Base-by-base conservation (phyloP, 768 basidiomycete genomes). In the Mycena alexandri region DNA sequence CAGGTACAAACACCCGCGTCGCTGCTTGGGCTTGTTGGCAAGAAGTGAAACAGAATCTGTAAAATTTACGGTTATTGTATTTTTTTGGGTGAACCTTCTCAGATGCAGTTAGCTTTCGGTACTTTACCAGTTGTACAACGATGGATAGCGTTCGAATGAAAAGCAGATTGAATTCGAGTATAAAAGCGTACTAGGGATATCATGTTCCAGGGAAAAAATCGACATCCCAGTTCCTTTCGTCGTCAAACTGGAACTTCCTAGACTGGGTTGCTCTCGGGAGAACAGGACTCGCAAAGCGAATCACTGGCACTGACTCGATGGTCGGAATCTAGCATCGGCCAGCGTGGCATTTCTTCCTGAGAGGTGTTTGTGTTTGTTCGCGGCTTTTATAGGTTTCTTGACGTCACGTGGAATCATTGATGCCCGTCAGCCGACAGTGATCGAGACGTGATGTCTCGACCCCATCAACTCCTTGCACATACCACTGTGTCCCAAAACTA, bases 1-100 rank as follows among this genome's bases (percentile, higher is more conserved):
- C 67, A 79, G 38, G 77, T 73, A 7, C 77, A 79, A 69, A 81
- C 80, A 8, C 79, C 79, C 0, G 71, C 76, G 11, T 78, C 76
- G 44, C 61, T 80, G n/a, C 70, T 80, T 44, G 79, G 79, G n/a
- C 61, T 80, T 67, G 65, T 22, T 7, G 11, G 17, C 16, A 67
- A 53, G 25, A 46, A 29, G 13, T 59, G 8, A 57, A 29, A 5
- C 22, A 11, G 36, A 21, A 34, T 9, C 2, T 44, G 29, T 53
- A 50, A 25, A 44, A 13, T 53, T n/a, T 42, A 46, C 29, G 29
- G 29, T 29, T 29, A 29, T 29, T 34, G n/a, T 66, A 54, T 63
- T 61, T 61, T 47, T 68, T 55, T 57, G 19, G 22, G 17, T 3
- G 55, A 22, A 56, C 55, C 42, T 56, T 56, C 6, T 10, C 52